phyloP scores from a whole-genome alignment of 306 rosid species.

The Trifolium fragiferum region DNA sequence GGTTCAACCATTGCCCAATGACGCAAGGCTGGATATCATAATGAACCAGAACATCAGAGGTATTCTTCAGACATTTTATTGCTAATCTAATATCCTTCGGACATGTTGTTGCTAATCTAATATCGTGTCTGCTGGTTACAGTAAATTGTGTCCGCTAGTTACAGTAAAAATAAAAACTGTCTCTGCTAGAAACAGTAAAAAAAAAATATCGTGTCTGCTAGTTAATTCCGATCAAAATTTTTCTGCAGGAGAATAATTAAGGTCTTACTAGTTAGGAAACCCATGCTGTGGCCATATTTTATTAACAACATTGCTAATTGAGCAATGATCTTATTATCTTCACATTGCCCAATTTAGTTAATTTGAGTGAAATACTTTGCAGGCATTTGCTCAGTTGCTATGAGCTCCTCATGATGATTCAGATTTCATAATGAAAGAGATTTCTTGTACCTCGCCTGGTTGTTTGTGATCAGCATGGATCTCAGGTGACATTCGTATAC shows the following conservation, averaged over 20 bases:
- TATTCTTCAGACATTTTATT: constrained; percentile 38
- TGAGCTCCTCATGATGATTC: constrained; percentile 84
- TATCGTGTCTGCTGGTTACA: not conserved
- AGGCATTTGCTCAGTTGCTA: constrained; percentile 93
- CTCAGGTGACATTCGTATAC: constrained; percentile 65
- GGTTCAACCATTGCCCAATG: constrained; percentile 98
- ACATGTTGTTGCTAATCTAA: constrained; percentile 16
- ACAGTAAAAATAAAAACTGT: no score
- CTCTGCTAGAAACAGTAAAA: no score
- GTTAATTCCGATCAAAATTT: not conserved
- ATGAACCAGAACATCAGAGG: constrained; percentile 92
- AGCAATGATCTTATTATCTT: no score
- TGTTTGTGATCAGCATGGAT: constrained; percentile 95
- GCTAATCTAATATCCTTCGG: constrained; percentile 24
- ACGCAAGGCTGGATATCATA: constrained; percentile 95
- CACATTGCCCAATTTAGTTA: constrained; percentile 35
- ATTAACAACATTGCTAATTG: constrained; percentile 21
- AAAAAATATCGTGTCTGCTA: not conserved
- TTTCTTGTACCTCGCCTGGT: constrained; percentile 97
- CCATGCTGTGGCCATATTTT: not conserved
- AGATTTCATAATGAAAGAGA: constrained; percentile 77
- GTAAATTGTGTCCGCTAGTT: no score
- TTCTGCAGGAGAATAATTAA: constrained; percentile 16
- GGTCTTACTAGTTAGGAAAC: constrained; percentile 2
- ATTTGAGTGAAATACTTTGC: constrained; percentile 37